Percentiles rank a stretch among this genome's conserved stretches.
phyloP scores from a whole-genome alignment of 768 basidiomycete species.

The Podaxis sp. region DNA sequence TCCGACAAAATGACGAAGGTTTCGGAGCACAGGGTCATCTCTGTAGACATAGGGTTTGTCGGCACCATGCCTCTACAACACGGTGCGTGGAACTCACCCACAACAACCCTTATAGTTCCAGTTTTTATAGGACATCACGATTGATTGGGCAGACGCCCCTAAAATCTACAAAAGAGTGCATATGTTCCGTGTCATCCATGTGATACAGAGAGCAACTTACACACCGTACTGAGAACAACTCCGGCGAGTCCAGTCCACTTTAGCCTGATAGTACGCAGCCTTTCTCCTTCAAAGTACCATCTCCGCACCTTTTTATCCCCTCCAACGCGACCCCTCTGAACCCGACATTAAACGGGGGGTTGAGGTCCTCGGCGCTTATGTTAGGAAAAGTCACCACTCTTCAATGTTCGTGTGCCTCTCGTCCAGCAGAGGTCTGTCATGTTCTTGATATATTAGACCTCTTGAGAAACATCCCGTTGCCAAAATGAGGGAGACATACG shows the following conservation, averaged over 20 bases:
- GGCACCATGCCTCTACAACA: not conserved
- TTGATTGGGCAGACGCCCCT: not conserved
- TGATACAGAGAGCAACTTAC: not conserved
- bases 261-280: not conserved
- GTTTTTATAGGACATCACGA: not conserved
- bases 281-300: not conserved
- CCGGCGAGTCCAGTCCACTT: not conserved
- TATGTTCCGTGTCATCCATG: not conserved
- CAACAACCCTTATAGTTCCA: not conserved
- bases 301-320: not conserved
- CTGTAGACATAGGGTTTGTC: not conserved
- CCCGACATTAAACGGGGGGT: not conserved
- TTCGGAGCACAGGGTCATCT: conserved; percentile 13
- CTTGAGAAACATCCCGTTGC: too few relatives aligned
- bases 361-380: not conserved
- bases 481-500: not conserved
- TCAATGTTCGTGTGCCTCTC: not conserved
- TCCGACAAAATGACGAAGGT: conserved; percentile 12
- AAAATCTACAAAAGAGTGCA: not conserved
- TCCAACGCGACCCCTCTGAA: not conserved
- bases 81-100: not conserved
- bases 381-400: not conserved
- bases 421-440: not conserved
- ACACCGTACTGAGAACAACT: not conserved
- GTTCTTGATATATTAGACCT: too few relatives aligned